Conservation (phyloP, 192 early-diverging fungal genomes). For the Podila epigama region DNA sequence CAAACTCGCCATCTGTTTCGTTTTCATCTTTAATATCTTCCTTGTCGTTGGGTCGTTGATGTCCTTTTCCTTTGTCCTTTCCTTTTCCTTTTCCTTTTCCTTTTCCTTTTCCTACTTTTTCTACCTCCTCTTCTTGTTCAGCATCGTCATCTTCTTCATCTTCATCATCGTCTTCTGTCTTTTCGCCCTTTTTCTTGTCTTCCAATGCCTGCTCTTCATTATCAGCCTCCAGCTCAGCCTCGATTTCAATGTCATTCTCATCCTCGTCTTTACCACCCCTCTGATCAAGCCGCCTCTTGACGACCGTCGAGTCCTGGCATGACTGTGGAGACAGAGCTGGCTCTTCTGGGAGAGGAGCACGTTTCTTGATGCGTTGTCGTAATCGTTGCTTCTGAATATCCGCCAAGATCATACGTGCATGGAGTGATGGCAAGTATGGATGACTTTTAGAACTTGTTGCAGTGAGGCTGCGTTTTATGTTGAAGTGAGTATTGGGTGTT, state of each 20-base stretch:
- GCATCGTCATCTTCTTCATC: neutral
- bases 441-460: too few species aligned
- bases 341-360: slow-evolving; percentile 23
- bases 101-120: neutral
- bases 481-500: neutral
- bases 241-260: neutral
- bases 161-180: neutral
- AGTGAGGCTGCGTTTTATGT: slow-evolving; percentile 7
- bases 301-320: too few species aligned
- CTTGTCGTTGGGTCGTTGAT: too few species aligned
- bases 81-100: neutral
- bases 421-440: too few species aligned
- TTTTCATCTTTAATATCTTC: neutral
- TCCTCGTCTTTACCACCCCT: neutral
- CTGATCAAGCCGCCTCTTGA: too few species aligned
- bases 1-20: too few species aligned
- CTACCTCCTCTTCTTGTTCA: neutral
- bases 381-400: slow-evolving; percentile 24
- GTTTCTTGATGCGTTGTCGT: slow-evolving; percentile 30
- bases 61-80: neutral
- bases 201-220: slow-evolving; percentile 4
- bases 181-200: slow-evolving; percentile 1
- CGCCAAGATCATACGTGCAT: too few species aligned
- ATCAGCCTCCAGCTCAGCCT: slow-evolving; percentile 1
- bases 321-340: too few species aligned